These are phyloP conservation scores for Backusella macrospora DNA, from an alignment of 192 early-diverging fungal genomes.

Conservation along the genomic window DNA sequence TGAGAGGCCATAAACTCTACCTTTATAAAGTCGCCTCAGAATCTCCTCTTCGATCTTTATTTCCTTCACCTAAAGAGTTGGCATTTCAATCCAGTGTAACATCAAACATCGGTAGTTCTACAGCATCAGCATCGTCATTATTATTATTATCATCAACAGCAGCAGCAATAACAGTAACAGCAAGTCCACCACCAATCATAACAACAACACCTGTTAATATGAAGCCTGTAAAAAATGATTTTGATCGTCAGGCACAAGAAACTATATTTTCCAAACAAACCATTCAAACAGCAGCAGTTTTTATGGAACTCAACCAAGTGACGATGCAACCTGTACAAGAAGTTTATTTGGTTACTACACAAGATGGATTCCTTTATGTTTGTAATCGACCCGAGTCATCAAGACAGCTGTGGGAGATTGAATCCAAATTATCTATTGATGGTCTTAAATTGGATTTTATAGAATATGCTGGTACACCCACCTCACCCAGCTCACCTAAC, in stretches of 20 bases:
- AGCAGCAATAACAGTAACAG: background rate
- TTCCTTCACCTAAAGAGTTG: conserved; percentile 30
- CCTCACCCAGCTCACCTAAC: background rate
- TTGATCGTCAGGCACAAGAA: conserved; percentile 24
- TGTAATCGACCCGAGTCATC: conserved; percentile 9
- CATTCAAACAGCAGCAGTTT: conserved; percentile 5
- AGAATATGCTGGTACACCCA: background rate
- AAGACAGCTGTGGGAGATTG: conserved; percentile 9
- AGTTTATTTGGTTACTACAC: background rate
- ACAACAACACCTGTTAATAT: background rate
- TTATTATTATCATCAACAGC: too few species aligned
- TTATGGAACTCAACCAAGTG: conserved; percentile 21
- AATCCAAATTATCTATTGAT: background rate
- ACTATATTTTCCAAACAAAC: background rate
- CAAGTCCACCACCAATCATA: background rate
- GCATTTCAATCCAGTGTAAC: background rate
- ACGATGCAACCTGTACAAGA: background rate
- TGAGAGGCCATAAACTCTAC: conserved; percentile 76
- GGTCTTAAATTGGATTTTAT: background rate
- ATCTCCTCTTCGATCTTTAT: conserved; percentile 46
- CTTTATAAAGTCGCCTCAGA: conserved; percentile 70
- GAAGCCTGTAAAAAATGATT: conserved; percentile 6
- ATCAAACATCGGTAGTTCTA: background rate
- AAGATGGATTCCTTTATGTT: background rate
- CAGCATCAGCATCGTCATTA: too few species aligned